Evolutionary conservation across 805 yeast genomes (phyloP), one percentile per base, ranked within the genome.

Genomic region (Yamadazyma endophytica): DNA sequence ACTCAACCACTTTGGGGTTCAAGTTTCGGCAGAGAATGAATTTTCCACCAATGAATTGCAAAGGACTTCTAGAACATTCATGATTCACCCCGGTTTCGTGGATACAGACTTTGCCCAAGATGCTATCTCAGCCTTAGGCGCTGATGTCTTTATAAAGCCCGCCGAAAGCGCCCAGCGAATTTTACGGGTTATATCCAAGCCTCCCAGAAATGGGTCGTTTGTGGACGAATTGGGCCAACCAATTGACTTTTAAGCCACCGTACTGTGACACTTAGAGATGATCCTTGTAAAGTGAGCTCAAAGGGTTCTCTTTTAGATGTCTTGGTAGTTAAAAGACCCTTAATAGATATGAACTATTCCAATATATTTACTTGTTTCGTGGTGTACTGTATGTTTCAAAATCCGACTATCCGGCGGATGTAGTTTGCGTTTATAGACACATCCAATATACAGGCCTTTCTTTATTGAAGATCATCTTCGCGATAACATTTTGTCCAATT

Each of bases 41-140:
- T 17, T 11, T n/a, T 28, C 32, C 19, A 24, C 25, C 11, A 9
- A 25, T 9, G n/a, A 16, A n/a, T 4, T 26, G 3, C 5, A 9
- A 5, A 28, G 26, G 17, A 18, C 25, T 26, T 29, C 35, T 11
- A 13, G 17, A 9, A 21, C 26, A 13, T 21, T 33, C 11, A 40
- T 61, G 9, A 11, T 63, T 9, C 66, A 62, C 31, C 73, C 73
- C 1, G 71, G 72, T 20, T 19, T 51, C 8, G 70, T 65, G 9
- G 13, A 32, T 9, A 58, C 62, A 17, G 70, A 63, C 29, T 53
- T 55, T 57, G 17, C 27, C 17, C 26, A 14, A 6, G 22, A 9
- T 6, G 30, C 29, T 6, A 24, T 17, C 12, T 32, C 12, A 12
- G n/a, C 11, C 3, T 21, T 26, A 15, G 30, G 26, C 11, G 28